Percentiles rank a stretch among this genome's conserved stretches.
These are phyloP conservation scores for Polysphondylium violaceum DNA, from an alignment of 78 protist genomes.

Conservation along the genomic window DNA sequence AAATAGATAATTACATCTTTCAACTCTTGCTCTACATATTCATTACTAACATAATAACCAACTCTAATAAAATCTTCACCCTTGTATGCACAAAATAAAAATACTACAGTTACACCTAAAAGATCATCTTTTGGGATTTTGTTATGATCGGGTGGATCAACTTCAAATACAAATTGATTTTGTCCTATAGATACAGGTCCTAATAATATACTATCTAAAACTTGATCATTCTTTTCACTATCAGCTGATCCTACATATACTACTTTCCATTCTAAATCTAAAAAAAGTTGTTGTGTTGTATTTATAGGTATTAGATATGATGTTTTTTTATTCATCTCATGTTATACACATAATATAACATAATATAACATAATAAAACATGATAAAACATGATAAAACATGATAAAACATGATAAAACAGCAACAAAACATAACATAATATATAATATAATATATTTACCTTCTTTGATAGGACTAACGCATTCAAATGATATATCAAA, in stretches of 20 bases:
- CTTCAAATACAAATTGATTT: constrained; percentile 78
- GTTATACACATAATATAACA: too few relatives aligned
- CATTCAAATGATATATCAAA: constrained; percentile 77
- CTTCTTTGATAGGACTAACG: constrained; percentile 54
- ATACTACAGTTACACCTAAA: constrained; percentile 76
- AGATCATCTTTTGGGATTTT: constrained; percentile 79
- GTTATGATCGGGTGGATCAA: constrained; percentile 64
- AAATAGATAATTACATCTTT: constrained; percentile 31
- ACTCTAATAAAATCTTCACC: constrained; percentile 76
- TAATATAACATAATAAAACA: neutral
- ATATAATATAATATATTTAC: neutral
- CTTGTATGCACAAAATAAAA: constrained; percentile 73
- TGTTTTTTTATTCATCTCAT: too few relatives aligned
- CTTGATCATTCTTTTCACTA: constrained; percentile 72
- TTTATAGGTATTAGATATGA: too few relatives aligned
- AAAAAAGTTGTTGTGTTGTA: neutral
- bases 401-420: neutral
- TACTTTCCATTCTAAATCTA: constrained; percentile 83
- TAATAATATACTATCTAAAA: constrained; percentile 72
- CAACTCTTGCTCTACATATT: constrained; percentile 45
- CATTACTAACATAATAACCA: constrained; percentile 77
- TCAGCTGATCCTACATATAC: constrained; percentile 79
- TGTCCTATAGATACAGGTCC: constrained; percentile 71
- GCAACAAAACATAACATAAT: too few relatives aligned
- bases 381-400: neutral